A percentile compares a stretch with the other conserved stretches of the same genome.
Evolutionary conservation across 208 protist genomes (phyloP).

Genomic region (Trypanosoma melophagium): DNA sequence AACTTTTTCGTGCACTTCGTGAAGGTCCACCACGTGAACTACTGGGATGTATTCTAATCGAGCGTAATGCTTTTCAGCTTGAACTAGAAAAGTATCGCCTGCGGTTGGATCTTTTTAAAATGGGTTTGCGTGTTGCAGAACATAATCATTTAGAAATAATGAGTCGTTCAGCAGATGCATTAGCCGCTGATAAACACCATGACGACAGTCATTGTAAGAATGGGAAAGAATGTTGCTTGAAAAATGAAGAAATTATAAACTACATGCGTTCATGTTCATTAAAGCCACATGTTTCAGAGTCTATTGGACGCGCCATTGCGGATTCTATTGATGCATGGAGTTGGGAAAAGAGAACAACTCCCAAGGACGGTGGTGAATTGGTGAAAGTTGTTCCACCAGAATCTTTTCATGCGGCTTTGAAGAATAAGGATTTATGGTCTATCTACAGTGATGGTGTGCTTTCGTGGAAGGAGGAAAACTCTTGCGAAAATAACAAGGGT

Average conservation of each 20-base stretch:
- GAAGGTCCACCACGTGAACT: slow-evolving; percentile 67
- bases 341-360: slow-evolving; percentile 29
- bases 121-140: slow-evolving; percentile 82
- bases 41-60: slow-evolving; percentile 75
- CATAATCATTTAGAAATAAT: slow-evolving; percentile 84
- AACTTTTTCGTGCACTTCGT: slow-evolving; percentile 33
- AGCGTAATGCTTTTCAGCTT: slow-evolving; percentile 85
- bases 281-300: slow-evolving; percentile 47
- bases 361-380: neutral
- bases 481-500: no score
- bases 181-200: slow-evolving; percentile 26
- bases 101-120: slow-evolving; percentile 77
- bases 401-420: slow-evolving; percentile 30
- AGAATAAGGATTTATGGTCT: slow-evolving; percentile 30
- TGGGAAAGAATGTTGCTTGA: slow-evolving; percentile 37
- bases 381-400: slow-evolving; percentile 20
- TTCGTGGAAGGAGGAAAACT: slow-evolving; percentile 15
- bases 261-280: slow-evolving; percentile 80
- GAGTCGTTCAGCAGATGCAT: slow-evolving; percentile 59
- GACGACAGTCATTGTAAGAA: neutral
- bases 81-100: slow-evolving; percentile 83
- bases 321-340: slow-evolving; percentile 71
- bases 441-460: slow-evolving; percentile 50
- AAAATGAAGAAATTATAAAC: slow-evolving; percentile 71
- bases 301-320: slow-evolving; percentile 62